These are phyloP conservation scores for Fusarium multiceps DNA, from an alignment of 2,329 filamentous ascomycete species.

Conservation along the genomic window DNA sequence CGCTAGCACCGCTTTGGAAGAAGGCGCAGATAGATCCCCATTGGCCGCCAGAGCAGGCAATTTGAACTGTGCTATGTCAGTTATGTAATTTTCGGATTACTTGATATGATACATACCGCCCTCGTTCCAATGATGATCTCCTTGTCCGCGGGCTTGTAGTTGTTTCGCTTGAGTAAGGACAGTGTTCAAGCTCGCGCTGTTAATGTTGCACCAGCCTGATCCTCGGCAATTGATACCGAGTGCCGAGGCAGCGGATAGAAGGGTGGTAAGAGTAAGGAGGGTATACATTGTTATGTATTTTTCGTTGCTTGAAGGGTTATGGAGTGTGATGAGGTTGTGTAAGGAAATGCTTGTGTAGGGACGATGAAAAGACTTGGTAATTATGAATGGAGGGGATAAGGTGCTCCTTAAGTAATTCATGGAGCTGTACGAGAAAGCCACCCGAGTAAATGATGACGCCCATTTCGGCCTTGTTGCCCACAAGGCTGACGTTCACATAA, in stretches of 20 bases:
- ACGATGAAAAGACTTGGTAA: no score
- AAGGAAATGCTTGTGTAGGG: background rate
- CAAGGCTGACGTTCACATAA: no score
- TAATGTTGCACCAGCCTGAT: background rate
- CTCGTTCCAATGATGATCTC: background rate
- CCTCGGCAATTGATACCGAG: background rate
- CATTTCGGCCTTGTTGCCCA: background rate
- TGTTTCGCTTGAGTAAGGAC: background rate
- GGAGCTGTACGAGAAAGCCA: accelerated
- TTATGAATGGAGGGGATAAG: background rate
- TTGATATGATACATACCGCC: background rate
- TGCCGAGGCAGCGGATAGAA: background rate
- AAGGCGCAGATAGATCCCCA: background rate
- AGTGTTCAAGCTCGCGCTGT: background rate
- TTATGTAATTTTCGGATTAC: accelerated
- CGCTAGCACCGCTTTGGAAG: background rate
- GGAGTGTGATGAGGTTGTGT: background rate
- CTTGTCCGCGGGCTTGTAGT: background rate
- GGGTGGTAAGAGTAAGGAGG: background rate
- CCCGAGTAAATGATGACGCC: accelerated
- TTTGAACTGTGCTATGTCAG: background rate
- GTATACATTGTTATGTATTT: background rate
- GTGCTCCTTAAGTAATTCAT: background rate
- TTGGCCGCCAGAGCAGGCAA: background rate
- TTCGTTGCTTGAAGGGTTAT: background rate